A percentile compares a stretch with the other conserved stretches of the same genome.
phyloP scores from a whole-genome alignment of 140 eudicot genomes.

The Flaveria floridana region DNA sequence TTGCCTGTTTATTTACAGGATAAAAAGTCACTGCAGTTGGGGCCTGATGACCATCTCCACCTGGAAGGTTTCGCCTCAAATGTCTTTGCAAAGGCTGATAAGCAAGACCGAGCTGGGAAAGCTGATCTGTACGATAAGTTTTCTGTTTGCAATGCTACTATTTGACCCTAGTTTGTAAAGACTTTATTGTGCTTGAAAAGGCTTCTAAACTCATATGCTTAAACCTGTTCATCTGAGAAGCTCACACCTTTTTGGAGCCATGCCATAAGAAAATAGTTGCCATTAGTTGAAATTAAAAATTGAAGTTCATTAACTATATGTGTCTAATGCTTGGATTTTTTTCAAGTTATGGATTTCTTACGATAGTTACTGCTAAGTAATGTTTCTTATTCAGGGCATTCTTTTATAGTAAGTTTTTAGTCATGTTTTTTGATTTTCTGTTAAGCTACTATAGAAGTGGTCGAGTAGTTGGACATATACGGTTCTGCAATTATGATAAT shows the following conservation, averaged over 20 bases:
- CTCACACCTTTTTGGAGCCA: background rate
- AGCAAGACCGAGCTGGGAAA: slow-evolving; percentile 92
- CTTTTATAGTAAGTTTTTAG: background rate
- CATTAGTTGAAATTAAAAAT: background rate
- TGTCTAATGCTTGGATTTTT: background rate
- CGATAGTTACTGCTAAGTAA: background rate
- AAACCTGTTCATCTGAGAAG: background rate
- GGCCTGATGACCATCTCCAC: slow-evolving; percentile 84
- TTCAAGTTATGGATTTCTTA: background rate
- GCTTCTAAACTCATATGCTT: background rate
- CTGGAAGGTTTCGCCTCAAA: slow-evolving; percentile 90
- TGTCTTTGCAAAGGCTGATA: slow-evolving; percentile 91
- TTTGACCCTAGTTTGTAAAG: background rate
- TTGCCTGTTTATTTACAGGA: slow-evolving; percentile 49
- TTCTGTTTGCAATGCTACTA: background rate
- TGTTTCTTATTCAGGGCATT: background rate
- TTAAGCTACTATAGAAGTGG: background rate
- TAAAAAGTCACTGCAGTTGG: slow-evolving; percentile 69
- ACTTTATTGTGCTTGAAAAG: slow-evolving; percentile 5
- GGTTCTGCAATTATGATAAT: slow-evolving; percentile 1
- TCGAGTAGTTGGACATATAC: background rate
- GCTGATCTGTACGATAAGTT: slow-evolving; percentile 75
- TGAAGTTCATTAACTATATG: background rate
- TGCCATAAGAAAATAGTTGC: background rate
- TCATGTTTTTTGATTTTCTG: background rate